Percentiles rank a stretch among this genome's conserved stretches.
phyloP scores from a whole-genome alignment of 805 yeast species.

The Starmerella etchellsii region DNA sequence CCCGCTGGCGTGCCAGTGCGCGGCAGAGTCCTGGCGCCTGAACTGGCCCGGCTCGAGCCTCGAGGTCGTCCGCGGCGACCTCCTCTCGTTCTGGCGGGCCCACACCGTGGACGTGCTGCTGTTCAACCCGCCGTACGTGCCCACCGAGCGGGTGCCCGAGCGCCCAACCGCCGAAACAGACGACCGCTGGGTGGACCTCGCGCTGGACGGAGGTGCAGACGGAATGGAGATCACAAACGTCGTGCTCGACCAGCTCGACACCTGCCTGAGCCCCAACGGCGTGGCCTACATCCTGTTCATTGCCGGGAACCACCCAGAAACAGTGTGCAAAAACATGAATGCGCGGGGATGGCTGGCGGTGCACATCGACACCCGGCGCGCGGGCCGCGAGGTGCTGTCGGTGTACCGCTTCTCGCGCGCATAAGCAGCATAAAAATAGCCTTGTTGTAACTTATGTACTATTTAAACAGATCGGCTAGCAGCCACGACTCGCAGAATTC shows the following conservation, averaged over 20 bases:
- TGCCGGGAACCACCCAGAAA: conserved; percentile 72
- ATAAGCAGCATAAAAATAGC: background rate
- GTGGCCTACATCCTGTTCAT: conserved; percentile 82
- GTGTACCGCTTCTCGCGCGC: conserved; percentile 44
- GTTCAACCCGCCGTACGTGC: conserved; percentile 96
- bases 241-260: conserved; percentile 43
- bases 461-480: conserved; percentile 38
- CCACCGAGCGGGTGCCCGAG: conserved; percentile 60
- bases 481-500: conserved; percentile 44
- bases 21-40: conserved; percentile 33
- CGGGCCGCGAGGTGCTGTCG: conserved; percentile 90
- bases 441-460: background rate
- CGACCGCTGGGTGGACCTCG: conserved; percentile 72
- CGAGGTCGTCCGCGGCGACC: conserved; percentile 46
- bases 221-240: conserved; percentile 79
- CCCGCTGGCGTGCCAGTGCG: conserved; percentile 56
- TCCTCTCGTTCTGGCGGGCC: conserved; percentile 29
- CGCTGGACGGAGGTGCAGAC: conserved; percentile 74
- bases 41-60: conserved; percentile 28
- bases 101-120: conserved; percentile 54
- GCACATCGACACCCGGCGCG: conserved; percentile 53
- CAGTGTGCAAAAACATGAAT: conserved; percentile 39
- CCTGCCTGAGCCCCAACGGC: conserved; percentile 45
- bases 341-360: conserved; percentile 41
- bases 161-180: conserved; percentile 39